A percentile compares a stretch with the other conserved stretches of the same genome.
Evolutionary conservation across 2,329 filamentous ascomycete genomes (phyloP).

Genomic region (Harringtonia aguacate): DNA sequence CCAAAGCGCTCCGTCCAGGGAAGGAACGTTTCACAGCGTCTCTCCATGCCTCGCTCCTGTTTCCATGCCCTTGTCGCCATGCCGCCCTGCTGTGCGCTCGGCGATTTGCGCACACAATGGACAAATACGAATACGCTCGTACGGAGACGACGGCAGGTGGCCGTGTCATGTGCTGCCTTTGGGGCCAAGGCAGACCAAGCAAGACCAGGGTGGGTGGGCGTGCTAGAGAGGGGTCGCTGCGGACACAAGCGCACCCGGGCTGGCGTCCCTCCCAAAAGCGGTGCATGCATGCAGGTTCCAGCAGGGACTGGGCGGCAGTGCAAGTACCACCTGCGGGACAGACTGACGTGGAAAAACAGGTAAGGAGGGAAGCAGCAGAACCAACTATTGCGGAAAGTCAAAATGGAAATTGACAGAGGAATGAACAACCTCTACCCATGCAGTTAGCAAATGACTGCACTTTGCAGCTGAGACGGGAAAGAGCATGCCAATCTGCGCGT

Average conservation of each 20-base stretch:
- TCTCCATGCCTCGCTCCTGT: background rate
- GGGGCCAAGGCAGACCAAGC: conserved; percentile 7
- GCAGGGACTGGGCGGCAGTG: conserved; percentile 9
- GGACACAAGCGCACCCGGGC: background rate
- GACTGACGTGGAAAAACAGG: background rate
- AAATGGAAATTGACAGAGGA: too few relatives aligned
- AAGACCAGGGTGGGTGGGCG: too few relatives aligned
- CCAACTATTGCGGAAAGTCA: too few relatives aligned
- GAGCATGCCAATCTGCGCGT: too few relatives aligned
- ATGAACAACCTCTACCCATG: too few relatives aligned
- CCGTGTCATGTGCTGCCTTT: conserved; percentile 7
- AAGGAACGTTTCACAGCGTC: background rate
- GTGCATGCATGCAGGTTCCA: conserved; percentile 6
- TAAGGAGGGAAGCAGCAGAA: too few relatives aligned
- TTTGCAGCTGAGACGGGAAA: too few relatives aligned
- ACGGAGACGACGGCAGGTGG: too few relatives aligned
- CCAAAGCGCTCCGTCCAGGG: background rate
- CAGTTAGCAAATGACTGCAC: too few relatives aligned
- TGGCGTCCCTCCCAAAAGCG: conserved; percentile 1
- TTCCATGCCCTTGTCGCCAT: background rate
- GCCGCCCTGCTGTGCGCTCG: background rate
- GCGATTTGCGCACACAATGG: background rate
- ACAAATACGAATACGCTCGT: too few relatives aligned
- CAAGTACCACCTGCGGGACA: conserved; percentile 8
- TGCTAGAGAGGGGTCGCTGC: too few relatives aligned